A percentile compares a stretch with the other conserved stretches of the same genome.
phyloP scores from a whole-genome alignment of 768 basidiomycete genomes.

The Pisolithus orientalis region DNA sequence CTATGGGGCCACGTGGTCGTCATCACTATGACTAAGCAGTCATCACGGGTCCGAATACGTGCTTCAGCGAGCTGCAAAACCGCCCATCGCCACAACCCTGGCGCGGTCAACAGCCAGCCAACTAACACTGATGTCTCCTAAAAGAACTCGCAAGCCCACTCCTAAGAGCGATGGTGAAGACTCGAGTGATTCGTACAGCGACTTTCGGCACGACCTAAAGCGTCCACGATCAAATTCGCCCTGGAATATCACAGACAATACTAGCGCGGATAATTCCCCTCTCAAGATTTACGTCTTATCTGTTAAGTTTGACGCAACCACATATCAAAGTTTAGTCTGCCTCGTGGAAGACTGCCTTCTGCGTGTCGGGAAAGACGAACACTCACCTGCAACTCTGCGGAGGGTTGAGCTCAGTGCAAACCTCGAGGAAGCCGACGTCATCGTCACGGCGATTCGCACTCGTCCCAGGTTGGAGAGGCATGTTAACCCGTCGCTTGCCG shows the following conservation, averaged over 20 bases:
- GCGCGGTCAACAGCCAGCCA: too few relatives aligned
- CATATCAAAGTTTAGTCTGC: conserved; percentile 18
- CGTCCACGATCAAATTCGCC: conserved; percentile 6
- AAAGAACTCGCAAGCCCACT: conserved; percentile 8
- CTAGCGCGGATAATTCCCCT: conserved; percentile 4
- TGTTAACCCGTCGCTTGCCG: conserved; percentile 57
- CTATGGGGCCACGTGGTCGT: too few relatives aligned
- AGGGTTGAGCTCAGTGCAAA: conserved; percentile 30
- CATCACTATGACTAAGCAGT: not conserved
- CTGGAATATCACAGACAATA: not conserved
- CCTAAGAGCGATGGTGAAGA: not conserved
- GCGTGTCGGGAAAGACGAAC: not conserved
- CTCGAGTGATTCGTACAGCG: not conserved
- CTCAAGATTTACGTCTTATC: conserved; percentile 26
- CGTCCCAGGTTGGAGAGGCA: conserved; percentile 65
- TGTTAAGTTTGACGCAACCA: conserved; percentile 22
- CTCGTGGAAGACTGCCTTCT: conserved; percentile 16
- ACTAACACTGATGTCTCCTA: conserved; percentile 7
- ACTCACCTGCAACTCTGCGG: not conserved
- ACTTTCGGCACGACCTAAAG: conserved; percentile 5
- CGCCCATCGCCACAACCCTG: too few relatives aligned
- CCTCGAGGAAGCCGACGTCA: conserved; percentile 49
- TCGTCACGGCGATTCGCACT: conserved; percentile 65
- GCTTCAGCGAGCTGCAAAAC: not conserved
- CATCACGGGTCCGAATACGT: not conserved